phyloP scores from a whole-genome alignment of 73 alveolate species.

The Paramecium sonneborni region DNA sequence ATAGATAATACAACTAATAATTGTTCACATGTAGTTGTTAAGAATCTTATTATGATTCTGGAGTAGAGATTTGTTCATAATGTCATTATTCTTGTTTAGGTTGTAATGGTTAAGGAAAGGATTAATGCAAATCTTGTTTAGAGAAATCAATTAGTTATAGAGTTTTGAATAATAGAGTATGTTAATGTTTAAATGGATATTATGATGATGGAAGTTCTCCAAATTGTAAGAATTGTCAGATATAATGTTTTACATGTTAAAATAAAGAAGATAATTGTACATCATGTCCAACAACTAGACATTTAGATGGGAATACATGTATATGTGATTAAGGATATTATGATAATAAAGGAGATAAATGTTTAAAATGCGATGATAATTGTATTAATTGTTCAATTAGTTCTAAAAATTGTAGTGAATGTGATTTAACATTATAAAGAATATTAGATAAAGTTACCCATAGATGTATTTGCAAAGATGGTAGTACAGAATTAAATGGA shows the following conservation, averaged over 20 bases:
- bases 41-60: background rate
- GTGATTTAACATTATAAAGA: background rate
- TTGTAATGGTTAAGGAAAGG: background rate
- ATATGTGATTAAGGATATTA: background rate
- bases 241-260: background rate
- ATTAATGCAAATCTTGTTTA: background rate
- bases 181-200: background rate
- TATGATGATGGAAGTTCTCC: background rate
- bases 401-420: background rate
- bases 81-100: constrained; percentile 11
- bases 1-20: background rate
- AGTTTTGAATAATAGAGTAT: background rate
- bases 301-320: background rate
- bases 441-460: background rate
- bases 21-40: background rate
- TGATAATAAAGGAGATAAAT: background rate
- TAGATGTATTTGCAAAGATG: background rate
- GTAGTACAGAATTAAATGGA: background rate
- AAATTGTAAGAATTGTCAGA: background rate
- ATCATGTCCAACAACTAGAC: background rate
- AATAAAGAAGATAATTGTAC: background rate
- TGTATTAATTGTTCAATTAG: background rate
- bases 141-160: background rate
- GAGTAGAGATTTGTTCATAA: background rate
- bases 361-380: background rate